Base-by-base conservation (phyloP, 2,329 filamentous ascomycete species). In the Cladophialophora immunda region DNA sequence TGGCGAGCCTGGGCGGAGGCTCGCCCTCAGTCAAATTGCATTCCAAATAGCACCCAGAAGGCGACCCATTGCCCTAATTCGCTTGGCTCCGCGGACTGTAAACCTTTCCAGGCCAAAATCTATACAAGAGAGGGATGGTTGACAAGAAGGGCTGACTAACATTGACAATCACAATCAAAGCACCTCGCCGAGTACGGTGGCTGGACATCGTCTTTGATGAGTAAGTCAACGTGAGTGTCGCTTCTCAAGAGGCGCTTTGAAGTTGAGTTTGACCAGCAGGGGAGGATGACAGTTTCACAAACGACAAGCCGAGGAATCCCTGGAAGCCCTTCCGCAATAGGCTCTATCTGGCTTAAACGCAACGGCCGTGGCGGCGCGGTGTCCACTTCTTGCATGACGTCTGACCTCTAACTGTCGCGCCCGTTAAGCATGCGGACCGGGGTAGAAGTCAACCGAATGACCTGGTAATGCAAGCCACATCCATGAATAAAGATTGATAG, bases 401-500 rank as follows among this genome's bases (percentile, higher is more conserved):
- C 19, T n/a, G 27, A 17, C 41, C 22, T 45, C 50, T 55, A 30
- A 29, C 59, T 47, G 52, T 56, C 52, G 30, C 54, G 25, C 36
- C 4, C 11, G 29, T 61, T 29, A 36, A 32, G 15, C 30, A 19
- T 19, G 32, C 13, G n/a, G 32, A 47, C 41, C 36, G 19, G 34
- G 34, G 19, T 34, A 22, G 32, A 32, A 22, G 25, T 60, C 38
- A 54, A 27, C 25, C 55, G 19, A 41, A 45, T 7, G 22, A 56
- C 38, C 25, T 63, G 55, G 52, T 63, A 32, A 63, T 63, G 61
- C 53, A 58, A 63, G 61, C 53, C 61, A 63, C 61, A 17, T 25
- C 13, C 19, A 47, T 55, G 27, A 17, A 7, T 13, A 56, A 56
- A 5, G 13, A 62, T 9, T 25, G 52, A 34, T 7, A 22, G 27